Conservation (phyloP, 2,329 filamentous ascomycete genomes). For the Ophiostoma angusticollis region DNA sequence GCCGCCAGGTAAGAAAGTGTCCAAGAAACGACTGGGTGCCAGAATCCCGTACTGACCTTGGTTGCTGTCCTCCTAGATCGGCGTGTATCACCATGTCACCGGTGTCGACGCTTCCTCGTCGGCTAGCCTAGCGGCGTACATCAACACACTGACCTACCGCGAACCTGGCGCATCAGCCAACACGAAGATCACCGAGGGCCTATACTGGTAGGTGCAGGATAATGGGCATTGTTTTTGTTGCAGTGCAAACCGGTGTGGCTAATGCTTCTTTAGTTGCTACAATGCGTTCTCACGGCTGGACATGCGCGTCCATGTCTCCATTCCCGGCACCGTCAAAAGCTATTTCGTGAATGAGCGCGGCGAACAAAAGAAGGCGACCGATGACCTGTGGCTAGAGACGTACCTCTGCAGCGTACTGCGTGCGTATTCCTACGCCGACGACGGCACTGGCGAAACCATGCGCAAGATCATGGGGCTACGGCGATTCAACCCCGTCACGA, state of each 20-base stretch:
- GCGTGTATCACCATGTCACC: slow-evolving; percentile 95
- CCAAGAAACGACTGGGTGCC: neutral
- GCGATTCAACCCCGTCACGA: slow-evolving; percentile 94
- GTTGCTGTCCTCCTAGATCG: slow-evolving; percentile 43
- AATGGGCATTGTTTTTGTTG: neutral
- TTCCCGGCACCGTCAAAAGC: slow-evolving; percentile 90
- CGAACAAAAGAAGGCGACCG: slow-evolving; percentile 84
- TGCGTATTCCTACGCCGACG: slow-evolving; percentile 92
- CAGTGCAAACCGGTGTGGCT: neutral
- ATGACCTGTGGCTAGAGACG: slow-evolving; percentile 92
- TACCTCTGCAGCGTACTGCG: slow-evolving; percentile 90
- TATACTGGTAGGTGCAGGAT: slow-evolving; percentile 60
- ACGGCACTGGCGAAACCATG: slow-evolving; percentile 86
- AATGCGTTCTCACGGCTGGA: slow-evolving; percentile 97
- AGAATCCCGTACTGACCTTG: neutral
- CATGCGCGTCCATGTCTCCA: slow-evolving; percentile 97
- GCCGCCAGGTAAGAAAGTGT: slow-evolving; percentile 34
- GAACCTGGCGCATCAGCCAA: slow-evolving; percentile 62
- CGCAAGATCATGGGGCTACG: slow-evolving; percentile 95
- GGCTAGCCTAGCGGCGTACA: slow-evolving; percentile 91
- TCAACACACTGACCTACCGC: slow-evolving; percentile 91
- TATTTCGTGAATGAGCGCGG: slow-evolving; percentile 96
- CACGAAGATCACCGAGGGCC: slow-evolving; percentile 81
- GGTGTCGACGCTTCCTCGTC: slow-evolving; percentile 96
- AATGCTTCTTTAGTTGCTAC: slow-evolving; percentile 52